These are phyloP conservation scores for Sporothrix variecibatus DNA, from an alignment of 2,329 filamentous ascomycete genomes.

Conservation along the genomic window DNA sequence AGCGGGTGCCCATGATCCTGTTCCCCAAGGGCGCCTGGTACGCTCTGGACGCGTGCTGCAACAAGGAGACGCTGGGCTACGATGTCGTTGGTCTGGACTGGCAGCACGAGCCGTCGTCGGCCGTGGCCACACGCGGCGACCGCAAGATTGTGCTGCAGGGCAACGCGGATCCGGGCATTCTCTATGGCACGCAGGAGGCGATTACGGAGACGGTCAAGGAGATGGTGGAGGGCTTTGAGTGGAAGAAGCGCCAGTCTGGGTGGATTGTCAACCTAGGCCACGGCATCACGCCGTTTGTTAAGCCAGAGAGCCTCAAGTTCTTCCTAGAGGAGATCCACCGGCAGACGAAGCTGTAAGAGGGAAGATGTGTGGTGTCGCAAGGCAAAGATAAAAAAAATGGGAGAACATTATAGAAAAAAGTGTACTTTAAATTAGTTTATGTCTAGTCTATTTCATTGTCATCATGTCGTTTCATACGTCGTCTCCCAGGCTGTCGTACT, in stretches of 20 bases:
- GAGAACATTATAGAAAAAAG: neutral
- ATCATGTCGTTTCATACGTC: neutral
- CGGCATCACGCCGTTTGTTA: constrained; percentile 90
- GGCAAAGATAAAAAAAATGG: neutral
- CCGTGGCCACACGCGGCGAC: constrained; percentile 75
- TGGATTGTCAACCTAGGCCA: constrained; percentile 98
- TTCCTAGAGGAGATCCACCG: constrained; percentile 92
- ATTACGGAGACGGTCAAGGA: constrained; percentile 81
- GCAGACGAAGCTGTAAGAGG: constrained; percentile 48
- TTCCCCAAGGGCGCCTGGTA: constrained; percentile 99
- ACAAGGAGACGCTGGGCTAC: constrained; percentile 61
- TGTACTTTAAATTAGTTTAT: neutral
- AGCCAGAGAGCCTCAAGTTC: constrained; percentile 89
- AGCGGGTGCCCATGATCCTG: constrained; percentile 91
- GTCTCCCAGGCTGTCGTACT: constrained; percentile 31
- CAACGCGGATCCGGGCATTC: constrained; percentile 89
- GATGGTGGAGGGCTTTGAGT: constrained; percentile 84
- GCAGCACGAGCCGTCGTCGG: constrained; percentile 85
- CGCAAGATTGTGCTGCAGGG: constrained; percentile 81
- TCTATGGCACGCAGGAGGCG: constrained; percentile 80
- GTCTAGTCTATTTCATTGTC: constrained; percentile 1
- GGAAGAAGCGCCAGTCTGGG: constrained; percentile 74
- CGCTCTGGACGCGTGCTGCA: constrained; percentile 81
- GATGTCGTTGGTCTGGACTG: constrained; percentile 94
- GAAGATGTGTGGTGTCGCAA: neutral